Base-by-base conservation (phyloP, 352 stramenopile genomes). In the Globisporangium apiculatum region DNA sequence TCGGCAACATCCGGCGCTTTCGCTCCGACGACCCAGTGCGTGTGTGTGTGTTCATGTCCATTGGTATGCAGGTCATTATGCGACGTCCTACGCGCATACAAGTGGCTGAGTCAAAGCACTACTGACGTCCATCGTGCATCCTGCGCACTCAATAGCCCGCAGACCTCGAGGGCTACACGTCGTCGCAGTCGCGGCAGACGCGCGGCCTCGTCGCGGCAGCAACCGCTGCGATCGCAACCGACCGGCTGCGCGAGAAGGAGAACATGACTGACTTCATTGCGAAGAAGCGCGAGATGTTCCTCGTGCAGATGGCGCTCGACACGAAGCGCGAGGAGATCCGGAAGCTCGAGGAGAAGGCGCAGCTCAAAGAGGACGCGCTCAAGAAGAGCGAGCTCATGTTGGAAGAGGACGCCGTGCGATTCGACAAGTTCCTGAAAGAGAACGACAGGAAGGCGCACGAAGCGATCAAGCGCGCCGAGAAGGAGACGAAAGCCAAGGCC, bases 251-350 rank as follows among this genome's bases (percentile, higher is more conserved):
- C 37, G 89, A 98, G 62, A 97, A 97, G 65, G 94, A 98, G 60
- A 97, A 93, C 66, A 98, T 98, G 89, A 65, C 86, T 5, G 92
- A 98, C 59, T 98, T 98, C 45, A 96, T 98, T 40, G 81, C 83
- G 7, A 98, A 98, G 78, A 98, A 98, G 72, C 81, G 91, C 10
- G 94, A 98, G 64, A 98, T 98, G 92, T 98, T 98, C 62, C 79
- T 98, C 1, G 87, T 98, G 17, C 94, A 95, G 58, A 97, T 98
- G 88, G 95, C 88, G 24, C 79, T 98, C 7, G 93, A 98, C 66
- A 98, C 91, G 35, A 98, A 98, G 71, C 83, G 91, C 12, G 94
- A 98, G 64, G 94, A 98, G 73, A 98, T 98, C 58, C 79, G 90
- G 37, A 98, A 98, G 70, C 86, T 98, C 4, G 91, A 98, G 68